Conservation (phyloP, 2,329 filamentous ascomycete genomes). For the Arthroderma sp. region DNA sequence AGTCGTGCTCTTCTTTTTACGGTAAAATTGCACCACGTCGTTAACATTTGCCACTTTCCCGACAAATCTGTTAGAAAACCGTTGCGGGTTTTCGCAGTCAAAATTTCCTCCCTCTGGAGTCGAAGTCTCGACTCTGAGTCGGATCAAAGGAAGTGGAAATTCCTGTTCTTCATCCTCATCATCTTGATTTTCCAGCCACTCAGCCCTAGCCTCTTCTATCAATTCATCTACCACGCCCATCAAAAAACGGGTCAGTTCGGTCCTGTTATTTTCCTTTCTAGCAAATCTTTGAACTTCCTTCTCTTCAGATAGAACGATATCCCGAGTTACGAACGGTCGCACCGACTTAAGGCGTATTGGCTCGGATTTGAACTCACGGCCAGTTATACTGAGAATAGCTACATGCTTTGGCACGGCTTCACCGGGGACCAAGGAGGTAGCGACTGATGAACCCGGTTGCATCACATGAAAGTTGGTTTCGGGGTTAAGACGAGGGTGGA, state of each 20-base stretch:
- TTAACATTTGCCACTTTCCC: slow-evolving; percentile 87
- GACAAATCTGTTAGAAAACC: slow-evolving; percentile 85
- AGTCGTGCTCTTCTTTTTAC: slow-evolving; percentile 54
- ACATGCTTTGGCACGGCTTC: slow-evolving; percentile 89
- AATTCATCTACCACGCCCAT: slow-evolving; percentile 70
- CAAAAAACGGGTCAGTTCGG: slow-evolving; percentile 64
- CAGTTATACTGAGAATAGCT: slow-evolving; percentile 69
- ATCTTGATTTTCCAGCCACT: slow-evolving; percentile 69
- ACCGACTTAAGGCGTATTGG: slow-evolving; percentile 77
- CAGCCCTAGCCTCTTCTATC: slow-evolving; percentile 67
- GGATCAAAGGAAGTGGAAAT: slow-evolving; percentile 67
- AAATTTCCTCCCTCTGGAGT: slow-evolving; percentile 73
- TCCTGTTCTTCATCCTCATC: slow-evolving; percentile 46
- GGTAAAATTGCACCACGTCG: slow-evolving; percentile 85
- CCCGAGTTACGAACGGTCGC: slow-evolving; percentile 75
- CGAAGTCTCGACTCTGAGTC: slow-evolving; percentile 81
- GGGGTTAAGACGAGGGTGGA: slow-evolving; percentile 68
- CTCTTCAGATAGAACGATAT: slow-evolving; percentile 65
- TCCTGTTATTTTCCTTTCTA: slow-evolving; percentile 68
- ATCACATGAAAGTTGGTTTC: slow-evolving; percentile 91
- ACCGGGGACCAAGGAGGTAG: slow-evolving; percentile 78
- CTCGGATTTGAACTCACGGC: slow-evolving; percentile 66
- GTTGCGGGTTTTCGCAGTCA: slow-evolving; percentile 86
- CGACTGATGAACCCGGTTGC: slow-evolving; percentile 92
- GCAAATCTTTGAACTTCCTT: slow-evolving; percentile 64